phyloP scores from a whole-genome alignment of 371 early-diverging fungal species.

The Actinomortierella wolfii region DNA sequence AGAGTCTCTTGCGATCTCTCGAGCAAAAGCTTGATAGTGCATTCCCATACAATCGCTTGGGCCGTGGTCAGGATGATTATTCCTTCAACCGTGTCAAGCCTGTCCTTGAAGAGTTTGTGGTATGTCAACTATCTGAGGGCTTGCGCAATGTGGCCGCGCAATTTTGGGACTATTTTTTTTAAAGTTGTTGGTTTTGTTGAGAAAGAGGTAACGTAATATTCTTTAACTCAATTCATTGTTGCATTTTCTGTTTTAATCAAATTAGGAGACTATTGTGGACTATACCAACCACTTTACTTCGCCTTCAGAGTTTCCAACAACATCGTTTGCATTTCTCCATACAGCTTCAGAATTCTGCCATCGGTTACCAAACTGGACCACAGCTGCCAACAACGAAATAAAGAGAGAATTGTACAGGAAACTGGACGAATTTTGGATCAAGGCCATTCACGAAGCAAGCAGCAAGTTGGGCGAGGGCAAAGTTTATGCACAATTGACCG shows the following conservation, averaged over 20 bases:
- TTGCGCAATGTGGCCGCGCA: conserved; percentile 1
- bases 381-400: conserved; percentile 65
- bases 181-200: neutral
- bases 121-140: no score
- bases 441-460: conserved; percentile 72
- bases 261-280: conserved; percentile 74
- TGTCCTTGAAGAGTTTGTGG: conserved; percentile 70
- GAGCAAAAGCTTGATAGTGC: conserved; percentile 74
- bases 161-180: neutral
- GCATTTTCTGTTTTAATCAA: neutral
- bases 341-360: conserved; percentile 75
- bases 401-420: conserved; percentile 70
- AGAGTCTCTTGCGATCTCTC: conserved; percentile 65
- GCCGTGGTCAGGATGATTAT: conserved; percentile 85
- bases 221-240: neutral
- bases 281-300: conserved; percentile 89
- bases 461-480: conserved; percentile 79
- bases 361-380: conserved; percentile 86
- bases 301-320: conserved; percentile 73
- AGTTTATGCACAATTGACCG: conserved; percentile 70
- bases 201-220: neutral
- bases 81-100: conserved; percentile 87
- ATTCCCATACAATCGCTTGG: conserved; percentile 86
- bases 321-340: conserved; percentile 80
- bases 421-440: conserved; percentile 79